Evolutionary conservation across 768 basidiomycete genomes (phyloP), one percentile per base, ranked within the genome.

Genomic region (Baorangia bicolor): DNA sequence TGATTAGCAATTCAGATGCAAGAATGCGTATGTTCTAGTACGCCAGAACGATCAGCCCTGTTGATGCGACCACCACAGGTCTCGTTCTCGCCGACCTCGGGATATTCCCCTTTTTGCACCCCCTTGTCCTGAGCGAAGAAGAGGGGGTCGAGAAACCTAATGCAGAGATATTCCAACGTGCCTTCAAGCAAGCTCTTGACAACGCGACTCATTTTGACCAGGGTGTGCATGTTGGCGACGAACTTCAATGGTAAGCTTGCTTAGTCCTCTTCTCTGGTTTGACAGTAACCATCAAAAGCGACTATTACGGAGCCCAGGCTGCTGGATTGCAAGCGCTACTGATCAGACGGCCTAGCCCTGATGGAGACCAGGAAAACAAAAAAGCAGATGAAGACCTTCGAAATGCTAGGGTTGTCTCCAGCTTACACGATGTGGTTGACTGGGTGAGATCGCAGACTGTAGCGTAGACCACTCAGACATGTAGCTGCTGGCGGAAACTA

Each of bases 211-310:
- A 35, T 38, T 30, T 51, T 7, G 49, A 63, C 34, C 75, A 87
- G 62, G 80, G 78, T 34, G 64, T 92, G 20, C 90, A 93, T 59
- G 79, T 92, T 38, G 91, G 91, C 1, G 90, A 93, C 65, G 89
- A 92, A 58, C 66, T 90, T 30, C 66, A 76, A 46, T 78, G 80
- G 90, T 90, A 61, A 58, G 80, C 59, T 40, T n/a, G 18, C 30
- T 42, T 5, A 23, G 49, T 25, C 23, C 14, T 20, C n/a, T 37
- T 23, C 28, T 46, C 11, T 37, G 27, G 25, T 33, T 49, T 44
- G 34, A 48, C 40, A 37, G 13, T 56, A 40, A 60, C 55, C 34
- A 41, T 23, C 21, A 34, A 10, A 60, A 91, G 89, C 47, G 89
- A 91, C 61, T 90, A 86, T 64, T 37, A 75, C 12, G 90, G 88